Base-by-base conservation (phyloP, 2,329 filamentous ascomycete genomes). In the Bipolaris zeicola region DNA sequence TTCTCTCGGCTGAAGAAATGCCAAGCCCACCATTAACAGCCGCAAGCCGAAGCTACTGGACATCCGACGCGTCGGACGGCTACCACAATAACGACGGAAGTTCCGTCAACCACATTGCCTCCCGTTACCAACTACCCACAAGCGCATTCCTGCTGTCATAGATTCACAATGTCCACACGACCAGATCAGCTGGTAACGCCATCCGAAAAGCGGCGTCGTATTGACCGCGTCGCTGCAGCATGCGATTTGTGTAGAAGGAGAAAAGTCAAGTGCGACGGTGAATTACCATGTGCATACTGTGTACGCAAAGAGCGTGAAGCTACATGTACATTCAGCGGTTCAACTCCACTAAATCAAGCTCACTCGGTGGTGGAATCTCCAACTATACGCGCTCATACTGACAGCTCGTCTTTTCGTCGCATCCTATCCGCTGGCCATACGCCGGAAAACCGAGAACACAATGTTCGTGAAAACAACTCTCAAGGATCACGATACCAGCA, bases 231-330 rank as follows among this genome's bases (percentile, higher is more conserved):
- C 13, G 58, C 55, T 4, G 69, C 68, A 39, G 69, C 69, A 26
- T 72, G 69, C 55, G 67, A 72, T 59, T 60, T 72, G 16, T 72
- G 69, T 36, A 71, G 70, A 57, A 65, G 55, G 38, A 66, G 69
- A 18, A 72, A 72, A 53, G 81, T 83, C 57, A 83, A 83, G 66
- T 84, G 82, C 63, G 78, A 83, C 57, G 82, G 82, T 37, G 73
- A 78, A 47, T 74, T 79, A 46, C 82, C 82, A 39, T 84, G 82
- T 57, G 76, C 76, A n/a, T 81, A 83, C 51, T 83, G 81, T 64
- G 70, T 71, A 71, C 61, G 66, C 6, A 68, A 78, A 71, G 63
- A 78, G 73, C 62, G 76, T 69, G 66, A 73, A 70, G 50, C 77
- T 71, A 73, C 80, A 66, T 73, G 75, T 55, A 55, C 63, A 4